A percentile compares a stretch with the other conserved stretches of the same genome.
phyloP scores from a whole-genome alignment of 176 grass and related monocot genomes.

The Oryza meyeriana region DNA sequence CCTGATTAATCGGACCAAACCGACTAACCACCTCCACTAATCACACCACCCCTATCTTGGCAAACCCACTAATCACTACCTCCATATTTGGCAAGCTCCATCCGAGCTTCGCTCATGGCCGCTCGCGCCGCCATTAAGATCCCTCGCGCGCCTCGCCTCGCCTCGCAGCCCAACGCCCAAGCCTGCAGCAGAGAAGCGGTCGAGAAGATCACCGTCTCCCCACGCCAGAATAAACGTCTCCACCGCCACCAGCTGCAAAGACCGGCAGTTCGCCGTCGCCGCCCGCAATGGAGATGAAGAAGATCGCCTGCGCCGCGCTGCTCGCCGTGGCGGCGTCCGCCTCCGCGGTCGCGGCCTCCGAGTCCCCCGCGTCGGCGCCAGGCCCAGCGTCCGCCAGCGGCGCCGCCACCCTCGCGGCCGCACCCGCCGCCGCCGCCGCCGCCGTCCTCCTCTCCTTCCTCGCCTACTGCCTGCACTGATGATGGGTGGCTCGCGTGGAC shows the following conservation, averaged over 20 bases:
- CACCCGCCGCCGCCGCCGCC: conserved; percentile 35
- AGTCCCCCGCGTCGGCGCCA: conserved; percentile 15
- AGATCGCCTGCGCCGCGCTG: background rate
- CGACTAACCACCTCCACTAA: background rate
- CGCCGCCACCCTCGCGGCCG: conserved; percentile 21
- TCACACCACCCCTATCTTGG: background rate
- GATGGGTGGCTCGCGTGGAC: background rate
- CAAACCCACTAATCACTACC: background rate
- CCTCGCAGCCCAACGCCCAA: background rate
- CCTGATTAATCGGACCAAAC: background rate
- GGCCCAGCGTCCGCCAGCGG: background rate
- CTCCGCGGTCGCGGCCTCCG: conserved; percentile 43
- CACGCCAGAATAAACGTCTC: too few species aligned
- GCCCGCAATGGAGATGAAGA: background rate
- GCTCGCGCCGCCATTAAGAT: background rate
- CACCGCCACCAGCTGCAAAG: too few species aligned
- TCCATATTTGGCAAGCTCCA: background rate
- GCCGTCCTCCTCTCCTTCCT: conserved; percentile 64
- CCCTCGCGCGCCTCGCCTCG: background rate
- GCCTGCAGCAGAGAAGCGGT: background rate
- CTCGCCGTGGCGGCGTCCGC: conserved; percentile 38
- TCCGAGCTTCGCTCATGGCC: background rate
- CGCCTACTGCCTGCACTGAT: conserved; percentile 69
- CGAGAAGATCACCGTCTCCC: background rate
- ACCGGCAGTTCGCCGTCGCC: background rate